Evolutionary conservation across 495 filamentous ascomycete genomes (phyloP).

Genomic region (Cudoniella acicularis): DNA sequence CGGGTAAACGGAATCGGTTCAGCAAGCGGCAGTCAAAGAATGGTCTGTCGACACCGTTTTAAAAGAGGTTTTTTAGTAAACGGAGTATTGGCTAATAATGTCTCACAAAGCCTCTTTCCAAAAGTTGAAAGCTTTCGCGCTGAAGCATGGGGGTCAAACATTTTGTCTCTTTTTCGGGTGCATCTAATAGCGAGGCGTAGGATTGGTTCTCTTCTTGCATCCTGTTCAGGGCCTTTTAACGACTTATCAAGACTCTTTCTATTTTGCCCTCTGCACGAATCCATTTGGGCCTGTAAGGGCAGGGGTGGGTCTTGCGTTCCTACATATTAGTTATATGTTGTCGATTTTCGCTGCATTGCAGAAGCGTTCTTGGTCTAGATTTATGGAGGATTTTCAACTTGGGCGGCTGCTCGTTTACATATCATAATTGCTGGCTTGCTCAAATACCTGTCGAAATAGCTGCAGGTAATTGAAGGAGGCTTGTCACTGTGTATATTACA

Average conservation of each 20-base stretch:
- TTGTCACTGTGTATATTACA: slow-evolving; percentile 7
- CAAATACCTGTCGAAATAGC: background rate
- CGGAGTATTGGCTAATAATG: background rate
- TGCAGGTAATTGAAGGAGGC: background rate
- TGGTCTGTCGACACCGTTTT: slow-evolving; percentile 80
- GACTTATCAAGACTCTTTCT: slow-evolving; percentile 16
- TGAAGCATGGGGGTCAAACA: background rate
- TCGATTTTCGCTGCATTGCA: slow-evolving; percentile 19
- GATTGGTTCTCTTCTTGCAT: slow-evolving; percentile 22
- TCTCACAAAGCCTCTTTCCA: background rate
- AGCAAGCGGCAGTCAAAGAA: slow-evolving; percentile 88
- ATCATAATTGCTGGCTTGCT: slow-evolving; percentile 3
- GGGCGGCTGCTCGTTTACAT: background rate
- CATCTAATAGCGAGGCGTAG: slow-evolving; percentile 26
- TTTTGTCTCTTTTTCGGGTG: slow-evolving; percentile 13
- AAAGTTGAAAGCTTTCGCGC: background rate
- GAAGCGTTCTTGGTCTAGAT: slow-evolving; percentile 19
- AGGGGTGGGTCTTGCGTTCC: background rate
- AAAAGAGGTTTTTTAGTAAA: background rate
- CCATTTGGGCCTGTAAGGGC: background rate
- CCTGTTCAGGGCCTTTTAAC: slow-evolving; percentile 15
- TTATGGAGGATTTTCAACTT: background rate
- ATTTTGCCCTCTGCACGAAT: background rate
- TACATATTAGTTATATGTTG: slow-evolving; percentile 10
- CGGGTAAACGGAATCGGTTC: slow-evolving; percentile 68